A percentile compares a stretch with the other conserved stretches of the same genome.
These are phyloP conservation scores for Cytospora schulzeri DNA, from an alignment of 2,329 filamentous ascomycete genomes.

Conservation along the genomic window DNA sequence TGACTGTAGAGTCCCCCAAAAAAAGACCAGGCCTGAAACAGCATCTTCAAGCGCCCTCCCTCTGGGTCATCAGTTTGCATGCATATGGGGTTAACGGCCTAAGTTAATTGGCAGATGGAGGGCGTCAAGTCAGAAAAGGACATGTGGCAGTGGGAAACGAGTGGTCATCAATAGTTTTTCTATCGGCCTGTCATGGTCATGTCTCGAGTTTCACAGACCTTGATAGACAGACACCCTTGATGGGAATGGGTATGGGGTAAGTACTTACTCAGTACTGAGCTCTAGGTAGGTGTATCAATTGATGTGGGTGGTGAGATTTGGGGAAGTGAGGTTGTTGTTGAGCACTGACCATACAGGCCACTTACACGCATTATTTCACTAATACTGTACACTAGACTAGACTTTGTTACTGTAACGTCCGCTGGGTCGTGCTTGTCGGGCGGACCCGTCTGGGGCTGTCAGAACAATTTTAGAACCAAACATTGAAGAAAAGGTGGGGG, in stretches of 20 bases:
- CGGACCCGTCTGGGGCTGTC: no score
- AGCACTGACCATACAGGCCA: background rate
- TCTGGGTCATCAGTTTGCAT: background rate
- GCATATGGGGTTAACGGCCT: background rate
- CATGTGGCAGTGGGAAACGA: constrained; percentile 10
- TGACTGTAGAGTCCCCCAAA: no score
- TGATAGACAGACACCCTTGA: constrained; percentile 13
- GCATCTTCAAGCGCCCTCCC: background rate
- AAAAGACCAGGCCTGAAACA: constrained; percentile 22
- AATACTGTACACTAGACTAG: no score
- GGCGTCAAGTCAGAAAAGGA: background rate
- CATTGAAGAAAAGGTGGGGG: background rate
- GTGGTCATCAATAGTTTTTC: constrained; percentile 5
- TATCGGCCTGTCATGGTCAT: constrained; percentile 6
- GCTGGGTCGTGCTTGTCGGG: no score
- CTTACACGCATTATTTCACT: no score
- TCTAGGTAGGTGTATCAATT: background rate
- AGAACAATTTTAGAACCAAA: no score
- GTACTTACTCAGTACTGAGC: no score
- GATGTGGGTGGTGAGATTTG: background rate
- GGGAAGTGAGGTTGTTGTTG: background rate
- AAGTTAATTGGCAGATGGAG: background rate
- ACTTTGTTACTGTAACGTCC: no score
- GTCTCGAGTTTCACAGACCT: constrained; percentile 16
- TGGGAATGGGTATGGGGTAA: background rate